phyloP scores from a whole-genome alignment of 2,329 filamentous ascomycete genomes.

The Dothideomycetes sp. region DNA sequence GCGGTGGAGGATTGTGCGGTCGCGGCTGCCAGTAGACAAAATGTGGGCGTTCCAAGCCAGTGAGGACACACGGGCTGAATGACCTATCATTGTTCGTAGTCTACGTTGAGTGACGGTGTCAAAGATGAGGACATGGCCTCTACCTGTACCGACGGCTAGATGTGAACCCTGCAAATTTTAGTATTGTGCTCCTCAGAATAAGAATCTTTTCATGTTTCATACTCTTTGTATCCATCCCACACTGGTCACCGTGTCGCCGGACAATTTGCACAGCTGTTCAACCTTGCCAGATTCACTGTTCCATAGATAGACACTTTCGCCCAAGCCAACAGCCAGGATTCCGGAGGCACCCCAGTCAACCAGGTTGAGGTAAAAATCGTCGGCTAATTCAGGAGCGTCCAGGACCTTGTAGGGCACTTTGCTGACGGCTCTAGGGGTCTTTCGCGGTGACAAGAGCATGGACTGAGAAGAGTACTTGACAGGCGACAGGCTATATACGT shows the following conservation, averaged over 20 bases:
- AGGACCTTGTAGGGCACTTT: conserved; percentile 98
- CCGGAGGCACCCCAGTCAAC: conserved; percentile 98
- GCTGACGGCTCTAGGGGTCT: conserved; percentile 80
- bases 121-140: conserved; percentile 95
- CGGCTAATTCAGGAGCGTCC: conserved; percentile 88
- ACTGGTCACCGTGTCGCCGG: conserved; percentile 90
- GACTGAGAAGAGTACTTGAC: conserved; percentile 88
- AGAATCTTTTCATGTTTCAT: conserved; percentile 21
- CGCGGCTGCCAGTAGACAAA: conserved; percentile 85
- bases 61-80: conserved; percentile 85
- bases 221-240: conserved; percentile 95
- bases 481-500: conserved; percentile 91
- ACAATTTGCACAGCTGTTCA: conserved; percentile 84
- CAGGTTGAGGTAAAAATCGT: conserved; percentile 95
- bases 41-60: conserved; percentile 98
- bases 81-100: conserved; percentile 91
- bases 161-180: conserved; percentile 59
- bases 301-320: conserved; percentile 96
- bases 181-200: neutral
- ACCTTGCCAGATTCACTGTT: conserved; percentile 86
- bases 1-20: conserved; percentile 88
- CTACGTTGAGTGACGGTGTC: conserved; percentile 81
- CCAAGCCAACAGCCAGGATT: conserved; percentile 83
- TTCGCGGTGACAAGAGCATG: conserved; percentile 82
- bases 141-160: conserved; percentile 87